Base-by-base conservation (phyloP, 2,329 filamentous ascomycete genomes). In the Cordyceps militaris region DNA sequence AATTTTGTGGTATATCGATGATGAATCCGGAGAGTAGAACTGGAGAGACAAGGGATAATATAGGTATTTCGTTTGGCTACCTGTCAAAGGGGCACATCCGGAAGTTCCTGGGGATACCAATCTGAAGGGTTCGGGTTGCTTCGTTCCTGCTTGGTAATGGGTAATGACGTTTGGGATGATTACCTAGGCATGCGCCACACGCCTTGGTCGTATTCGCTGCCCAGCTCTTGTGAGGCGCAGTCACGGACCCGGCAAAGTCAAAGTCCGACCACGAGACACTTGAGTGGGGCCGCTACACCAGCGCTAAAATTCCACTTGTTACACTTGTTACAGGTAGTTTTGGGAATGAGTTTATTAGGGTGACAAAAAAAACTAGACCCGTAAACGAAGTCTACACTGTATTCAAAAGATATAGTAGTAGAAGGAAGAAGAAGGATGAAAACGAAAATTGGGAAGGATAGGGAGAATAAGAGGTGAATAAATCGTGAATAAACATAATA, bases 61-160 rank as follows among this genome's bases (percentile, higher is more conserved):
- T 50, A 50, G 36, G 21, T 36, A 14, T 16, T 19, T 7, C 44
- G 32, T 34, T 57, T 26, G 24, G 11, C 38, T 42, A n/a, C 28
- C 26, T 14, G 40, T n/a, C 30, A 16, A 23, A 19, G 43, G 36
- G 24, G 50, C 24, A 40, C 40, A n/a, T 11, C 24, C n/a, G 50
- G 28, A 38, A 10, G 32, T 43, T 53, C 43, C 38, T 23, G 38
- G 50, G 38, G 40, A 36, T 54, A 24, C 36, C 49, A 24, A 23
- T 49, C 53, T 42, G 44, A 49, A 49, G 32, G 53, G 24, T 56
- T 48, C 53, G 38, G 56, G 46, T 49, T 24, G 34, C 21, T 28
- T 28, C 16, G 19, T 61, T 56, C 9, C 10, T 61, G 59, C 67
- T 64, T 61, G 63, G 65, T 64, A 63, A 60, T 46, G 59, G 63